Base-by-base conservation (phyloP, 495 filamentous ascomycete species). In the Penicillium atrosanguineum region DNA sequence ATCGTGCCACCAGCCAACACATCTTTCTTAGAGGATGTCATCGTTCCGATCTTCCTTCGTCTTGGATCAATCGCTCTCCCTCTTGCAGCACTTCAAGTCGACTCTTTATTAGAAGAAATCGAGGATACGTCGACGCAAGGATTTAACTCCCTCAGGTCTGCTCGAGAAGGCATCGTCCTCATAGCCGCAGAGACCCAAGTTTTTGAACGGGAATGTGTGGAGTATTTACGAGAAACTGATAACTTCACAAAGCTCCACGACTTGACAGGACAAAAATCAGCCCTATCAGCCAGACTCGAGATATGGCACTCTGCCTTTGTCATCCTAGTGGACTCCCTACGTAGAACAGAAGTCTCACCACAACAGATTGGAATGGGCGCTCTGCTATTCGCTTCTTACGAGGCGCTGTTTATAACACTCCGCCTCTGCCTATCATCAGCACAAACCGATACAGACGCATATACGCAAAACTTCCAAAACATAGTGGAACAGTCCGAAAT, bases 111-210 rank as follows among this genome's bases (percentile, higher is more conserved):
- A n/a, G n/a, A n/a, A n/a, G n/a, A n/a, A n/a, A n/a, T n/a, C n/a
- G n/a, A n/a, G 9, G 2, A 15, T 29, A 0, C 26, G 20, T 9
- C 16, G 14, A 21, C n/a, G 20, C 46, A 6, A 15, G 7, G 4
- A 68, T 71, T 42, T 11, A 40, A 4, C n/a, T 67, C 69, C 2
- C 59, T 75, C 15, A 65, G 58, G 23, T 49, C 59, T 9, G 70
- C 72, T 21, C 67, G 72, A 12, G 62, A 72, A 11, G 57, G 63
- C 9, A 68, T 72, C 8, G 55, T 65, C 44, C 4, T 61, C 21
- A 43, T 73, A 16, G 38, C 47, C 6, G 47, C 58, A 15, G 64
- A 68, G 20, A 44, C 42, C 1, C 54, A 55, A 16, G 29, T 68
- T 36, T 55, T 69, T 20, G 44, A 66, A 15, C 44, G 51, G 12